Evolutionary conservation across 257 asterid genomes (phyloP), one percentile per base, ranked within the genome.

Genomic region (Euphrasia confusa): DNA sequence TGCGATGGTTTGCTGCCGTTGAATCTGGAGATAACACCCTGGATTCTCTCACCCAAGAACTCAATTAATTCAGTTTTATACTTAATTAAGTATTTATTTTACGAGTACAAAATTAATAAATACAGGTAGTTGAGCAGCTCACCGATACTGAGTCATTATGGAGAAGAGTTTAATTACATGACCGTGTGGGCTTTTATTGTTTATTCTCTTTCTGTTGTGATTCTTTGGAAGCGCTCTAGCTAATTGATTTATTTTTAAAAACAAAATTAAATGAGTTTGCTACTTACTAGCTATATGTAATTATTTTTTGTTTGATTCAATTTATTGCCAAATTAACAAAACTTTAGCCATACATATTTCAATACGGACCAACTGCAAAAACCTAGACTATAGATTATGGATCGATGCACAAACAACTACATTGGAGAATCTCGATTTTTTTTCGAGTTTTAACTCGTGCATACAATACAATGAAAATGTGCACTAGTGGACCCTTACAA

Each of bases 1-100:
- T 27, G 37, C 57, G 28, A 59, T 58, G 60, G 63, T 30, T 58
- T 73, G 44, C 61, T 35, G 74, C 65, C 74, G 61, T 59, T 35
- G 61, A 68, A 58, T 59, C 54, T 44, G 78, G 74, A 58, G 74
- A 58, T 33, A 10, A 27, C 35, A 54, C 37, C 13, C 28, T 8
- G 28, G 30, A 8, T 52, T 52, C 32, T 8, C 24, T 52, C 57
- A 4, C 10, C 59, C 35, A 21, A 21, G 17, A 54, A 18, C 56
- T 50, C 56, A 9, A 18, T 30, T 30, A 30, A 30, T 30, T 3
- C 33, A 30, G 5, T 30, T 30, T 5, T 4, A 30, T 30, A 30
- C 33, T 30, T 30, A 3, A 30, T 30, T 30, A 30, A 30, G 5
- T 30, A 30, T 30, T 30, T 30, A 3, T 30, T 5, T 30, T 30